A percentile compares a stretch with the other conserved stretches of the same genome.
These are phyloP conservation scores for Colletotrichum musae DNA, from an alignment of 2,329 filamentous ascomycete species.

Conservation along the genomic window DNA sequence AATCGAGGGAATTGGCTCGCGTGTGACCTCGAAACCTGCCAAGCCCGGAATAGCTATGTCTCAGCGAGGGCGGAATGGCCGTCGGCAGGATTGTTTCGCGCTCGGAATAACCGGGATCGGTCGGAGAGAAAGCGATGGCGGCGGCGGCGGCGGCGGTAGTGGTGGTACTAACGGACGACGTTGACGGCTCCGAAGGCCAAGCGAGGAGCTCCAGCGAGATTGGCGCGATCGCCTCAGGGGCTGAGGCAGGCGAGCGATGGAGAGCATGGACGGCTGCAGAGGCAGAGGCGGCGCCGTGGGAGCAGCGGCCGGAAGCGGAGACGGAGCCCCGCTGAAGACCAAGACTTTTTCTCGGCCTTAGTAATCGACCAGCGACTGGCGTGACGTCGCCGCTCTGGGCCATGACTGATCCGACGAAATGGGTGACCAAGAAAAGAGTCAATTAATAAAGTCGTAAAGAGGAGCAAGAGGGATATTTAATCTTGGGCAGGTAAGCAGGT, in stretches of 20 bases:
- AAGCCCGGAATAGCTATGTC: conserved; percentile 1
- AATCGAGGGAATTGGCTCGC: conserved; percentile 32
- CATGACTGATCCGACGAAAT: conserved; percentile 28
- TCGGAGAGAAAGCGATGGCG: not conserved
- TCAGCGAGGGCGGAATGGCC: not conserved
- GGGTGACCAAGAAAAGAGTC: not conserved
- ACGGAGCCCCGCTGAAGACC: conserved; percentile 31
- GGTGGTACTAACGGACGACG: conserved; percentile 6
- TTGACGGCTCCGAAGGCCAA: conserved; percentile 31
- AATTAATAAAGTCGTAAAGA: not conserved
- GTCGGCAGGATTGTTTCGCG: conserved; percentile 1
- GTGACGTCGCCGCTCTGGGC: conserved; percentile 30
- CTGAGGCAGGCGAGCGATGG: conserved; percentile 11
- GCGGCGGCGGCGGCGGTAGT: not conserved
- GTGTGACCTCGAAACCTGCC: conserved; percentile 19
- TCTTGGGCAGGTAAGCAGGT: not conserved
- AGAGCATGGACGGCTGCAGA: conserved; percentile 19
- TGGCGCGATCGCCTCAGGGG: conserved; percentile 20
- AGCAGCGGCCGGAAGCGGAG: conserved; percentile 21
- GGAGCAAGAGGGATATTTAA: conserved; percentile 9
- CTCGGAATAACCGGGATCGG: conserved; percentile 2
- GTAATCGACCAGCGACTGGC: conserved; percentile 50
- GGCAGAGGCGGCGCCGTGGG: conserved; percentile 26
- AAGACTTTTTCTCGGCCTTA: conserved; percentile 46
- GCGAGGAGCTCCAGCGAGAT: conserved; percentile 28